Evolutionary conservation across 208 protist genomes (phyloP).

Genomic region (Trypanosomatidae sp.): DNA sequence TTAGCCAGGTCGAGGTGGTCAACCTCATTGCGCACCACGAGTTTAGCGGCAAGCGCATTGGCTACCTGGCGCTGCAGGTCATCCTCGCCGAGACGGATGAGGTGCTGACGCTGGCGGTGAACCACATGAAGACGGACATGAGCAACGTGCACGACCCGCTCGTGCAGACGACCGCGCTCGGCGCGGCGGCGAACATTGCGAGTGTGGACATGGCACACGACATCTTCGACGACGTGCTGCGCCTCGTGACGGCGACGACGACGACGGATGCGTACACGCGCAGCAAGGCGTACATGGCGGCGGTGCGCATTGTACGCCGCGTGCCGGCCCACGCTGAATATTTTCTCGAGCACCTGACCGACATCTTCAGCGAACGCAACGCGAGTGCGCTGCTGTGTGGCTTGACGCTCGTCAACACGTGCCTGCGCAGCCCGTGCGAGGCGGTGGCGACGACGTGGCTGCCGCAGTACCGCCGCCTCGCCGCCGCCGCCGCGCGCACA

Average conservation of each 20-base stretch:
- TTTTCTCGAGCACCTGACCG: constrained; percentile 82
- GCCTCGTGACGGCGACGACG: constrained; percentile 71
- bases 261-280: constrained; percentile 61
- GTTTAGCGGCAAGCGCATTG: constrained; percentile 96
- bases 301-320: constrained; percentile 87
- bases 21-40: constrained; percentile 93
- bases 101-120: constrained; percentile 96
- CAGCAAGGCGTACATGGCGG: constrained; percentile 92
- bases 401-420: constrained; percentile 90
- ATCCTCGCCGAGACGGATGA: constrained; percentile 97
- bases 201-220: constrained; percentile 95
- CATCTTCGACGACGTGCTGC: constrained; percentile 88
- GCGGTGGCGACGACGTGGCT: constrained; percentile 34
- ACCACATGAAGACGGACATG: constrained; percentile 96
- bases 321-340: constrained; percentile 92
- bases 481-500: constrained; percentile 86
- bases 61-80: constrained; percentile 94
- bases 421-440: too few relatives aligned
- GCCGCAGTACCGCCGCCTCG: constrained; percentile 63
- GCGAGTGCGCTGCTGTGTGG: constrained; percentile 77
- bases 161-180: constrained; percentile 92
- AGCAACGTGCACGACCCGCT: constrained; percentile 61
- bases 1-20: constrained; percentile 99
- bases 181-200: constrained; percentile 96
- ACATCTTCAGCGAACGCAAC: constrained; percentile 55